Percentiles rank a stretch among this genome's conserved stretches.
phyloP scores from a whole-genome alignment of 305 asterid species.

The Solanum hybrid region DNA sequence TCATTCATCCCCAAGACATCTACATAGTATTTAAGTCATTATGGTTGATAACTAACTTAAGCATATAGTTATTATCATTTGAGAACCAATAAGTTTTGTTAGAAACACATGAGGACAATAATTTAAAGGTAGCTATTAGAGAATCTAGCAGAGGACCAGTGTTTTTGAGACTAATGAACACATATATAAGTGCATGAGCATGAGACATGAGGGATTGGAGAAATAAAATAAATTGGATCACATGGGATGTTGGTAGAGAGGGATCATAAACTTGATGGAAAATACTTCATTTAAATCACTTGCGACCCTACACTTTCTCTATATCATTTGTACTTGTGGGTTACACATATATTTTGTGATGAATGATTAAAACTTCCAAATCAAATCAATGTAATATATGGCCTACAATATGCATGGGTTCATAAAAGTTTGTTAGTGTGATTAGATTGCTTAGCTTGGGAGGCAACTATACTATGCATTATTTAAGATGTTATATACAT shows the following conservation, averaged over 20 bases:
- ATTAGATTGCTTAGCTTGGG: constrained; percentile 8
- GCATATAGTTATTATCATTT: background rate
- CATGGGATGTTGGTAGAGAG: constrained; percentile 32
- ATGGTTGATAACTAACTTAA: background rate
- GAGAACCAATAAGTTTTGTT: background rate
- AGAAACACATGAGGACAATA: background rate
- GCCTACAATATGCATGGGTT: constrained; percentile 28
- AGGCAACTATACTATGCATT: background rate
- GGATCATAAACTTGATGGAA: constrained; percentile 20
- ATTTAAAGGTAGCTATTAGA: background rate
- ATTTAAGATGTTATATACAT: background rate
- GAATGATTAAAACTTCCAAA: constrained; percentile 6
- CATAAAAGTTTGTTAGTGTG: background rate
- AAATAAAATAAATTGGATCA: constrained; percentile 5
- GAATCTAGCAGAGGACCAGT: constrained; percentile 6
- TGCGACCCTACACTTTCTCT: constrained; percentile 13
- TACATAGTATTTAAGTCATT: background rate
- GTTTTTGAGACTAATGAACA: background rate
- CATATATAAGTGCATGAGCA: background rate
- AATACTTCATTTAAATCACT: constrained; percentile 16
- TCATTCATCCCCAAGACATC: background rate
- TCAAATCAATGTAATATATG: constrained; percentile 14
- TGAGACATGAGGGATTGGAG: background rate
- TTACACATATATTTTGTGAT: background rate
- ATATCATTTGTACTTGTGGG: constrained; percentile 21